Conservation (phyloP, 2,329 filamentous ascomycete species). For the Trichophyton verrucosum region DNA sequence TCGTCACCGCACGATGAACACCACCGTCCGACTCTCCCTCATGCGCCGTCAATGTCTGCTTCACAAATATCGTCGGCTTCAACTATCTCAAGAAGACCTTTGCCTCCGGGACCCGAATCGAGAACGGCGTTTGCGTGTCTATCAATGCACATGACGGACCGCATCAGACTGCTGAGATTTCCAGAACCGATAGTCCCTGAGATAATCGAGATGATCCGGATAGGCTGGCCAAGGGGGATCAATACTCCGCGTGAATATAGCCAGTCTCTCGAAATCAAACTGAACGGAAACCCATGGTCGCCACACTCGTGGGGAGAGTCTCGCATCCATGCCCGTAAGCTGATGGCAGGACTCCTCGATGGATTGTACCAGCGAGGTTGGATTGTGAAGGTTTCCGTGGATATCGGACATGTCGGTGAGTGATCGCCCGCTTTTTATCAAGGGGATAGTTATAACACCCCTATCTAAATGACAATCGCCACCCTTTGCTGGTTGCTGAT, state of each 20-base stretch:
- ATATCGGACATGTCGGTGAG: conserved; percentile 21
- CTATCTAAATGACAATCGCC: too few relatives aligned
- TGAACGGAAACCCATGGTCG: conserved; percentile 27
- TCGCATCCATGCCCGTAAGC: conserved; percentile 20
- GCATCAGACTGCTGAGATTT: conserved; percentile 29
- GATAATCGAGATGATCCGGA: conserved; percentile 5
- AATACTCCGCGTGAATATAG: conserved; percentile 19
- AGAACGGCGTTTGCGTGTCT: conserved; percentile 19
- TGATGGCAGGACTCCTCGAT: conserved; percentile 24
- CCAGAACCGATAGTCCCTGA: conserved; percentile 16
- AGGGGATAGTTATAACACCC: too few relatives aligned
- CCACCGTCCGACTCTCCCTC: background rate
- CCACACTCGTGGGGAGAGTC: conserved; percentile 15
- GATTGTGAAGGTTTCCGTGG: conserved; percentile 27
- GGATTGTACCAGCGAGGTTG: conserved; percentile 27
- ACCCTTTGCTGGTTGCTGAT: too few relatives aligned
- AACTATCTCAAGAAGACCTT: background rate
- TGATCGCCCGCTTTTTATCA: background rate
- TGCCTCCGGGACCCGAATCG: background rate
- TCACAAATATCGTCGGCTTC: background rate
- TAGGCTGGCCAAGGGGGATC: background rate
- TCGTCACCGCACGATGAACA: background rate
- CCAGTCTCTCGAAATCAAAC: conserved; percentile 27
- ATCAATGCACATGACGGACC: conserved; percentile 21
- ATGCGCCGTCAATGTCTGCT: background rate